A percentile compares a stretch with the other conserved stretches of the same genome.
Evolutionary conservation across 2,329 filamentous ascomycete genomes (phyloP).

Genomic region (Sarocladiaceae sp.): DNA sequence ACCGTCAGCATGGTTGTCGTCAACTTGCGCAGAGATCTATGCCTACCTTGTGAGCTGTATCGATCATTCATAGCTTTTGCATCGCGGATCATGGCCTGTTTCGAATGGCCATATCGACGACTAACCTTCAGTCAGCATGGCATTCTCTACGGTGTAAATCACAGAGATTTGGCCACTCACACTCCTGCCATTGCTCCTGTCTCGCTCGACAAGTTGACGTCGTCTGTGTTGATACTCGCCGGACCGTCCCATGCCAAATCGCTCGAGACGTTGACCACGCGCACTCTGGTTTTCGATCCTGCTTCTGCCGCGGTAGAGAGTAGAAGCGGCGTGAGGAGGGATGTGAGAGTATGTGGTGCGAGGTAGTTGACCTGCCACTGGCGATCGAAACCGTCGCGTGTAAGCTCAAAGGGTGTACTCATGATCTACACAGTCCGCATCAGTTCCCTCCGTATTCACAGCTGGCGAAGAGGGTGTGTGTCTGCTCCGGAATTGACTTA

Average conservation of each 20-base stretch:
- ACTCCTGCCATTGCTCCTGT: conserved; percentile 15
- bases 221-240: conserved; percentile 15
- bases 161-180: conserved; percentile 10
- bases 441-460: background rate
- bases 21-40: background rate
- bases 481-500: background rate
- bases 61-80: conserved; percentile 14
- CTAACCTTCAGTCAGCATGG: too few species aligned
- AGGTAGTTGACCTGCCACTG: conserved; percentile 48
- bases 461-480: conserved; percentile 5
- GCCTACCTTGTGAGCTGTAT: conserved; percentile 12
- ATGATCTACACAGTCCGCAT: conserved; percentile 25
- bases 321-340: background rate
- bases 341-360: conserved; percentile 18
- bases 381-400: conserved; percentile 38
- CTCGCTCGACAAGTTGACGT: conserved; percentile 16
- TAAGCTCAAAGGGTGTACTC: conserved; percentile 26
- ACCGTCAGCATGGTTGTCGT: background rate
- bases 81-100: conserved; percentile 10
- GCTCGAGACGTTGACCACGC: conserved; percentile 20
- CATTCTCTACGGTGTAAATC: too few species aligned
- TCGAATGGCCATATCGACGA: conserved; percentile 10
- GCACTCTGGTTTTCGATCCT: conserved; percentile 13
- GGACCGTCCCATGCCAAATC: conserved; percentile 16
- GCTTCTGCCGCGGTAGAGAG: background rate